Base-by-base conservation (phyloP, 306 rosid species). In the Ochetophila trinervis region DNA sequence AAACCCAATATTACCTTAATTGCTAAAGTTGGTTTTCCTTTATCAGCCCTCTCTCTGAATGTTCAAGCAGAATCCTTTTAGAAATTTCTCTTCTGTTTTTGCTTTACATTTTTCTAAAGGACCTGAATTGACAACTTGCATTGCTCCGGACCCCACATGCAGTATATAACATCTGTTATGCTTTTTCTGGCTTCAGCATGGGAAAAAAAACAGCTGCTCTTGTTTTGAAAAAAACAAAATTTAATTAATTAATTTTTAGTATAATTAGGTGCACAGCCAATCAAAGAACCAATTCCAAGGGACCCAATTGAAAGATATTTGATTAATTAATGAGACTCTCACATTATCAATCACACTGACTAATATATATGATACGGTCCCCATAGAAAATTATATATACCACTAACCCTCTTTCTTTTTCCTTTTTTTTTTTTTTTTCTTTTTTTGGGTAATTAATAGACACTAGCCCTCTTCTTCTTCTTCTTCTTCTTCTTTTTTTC, bases 201-300 rank as follows among this genome's bases (percentile, higher is more conserved):
- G 15, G 36, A 23, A 53, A 36, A 37, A 1, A 51, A 1, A 37
- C 32, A 27, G 32, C 32, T 27, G 22, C 24, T 54, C 12, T 10
- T 1, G 20, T 54, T 63, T 49, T 17, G 23, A 58, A 35, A 17
- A n/a, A n/a, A n/a, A n/a, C n/a, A n/a, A n/a, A n/a, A n/a, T n/a
- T n/a, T n/a, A n/a, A n/a, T n/a, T n/a, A n/a, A n/a, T 9, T 36
- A 20, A 34, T 57, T 54, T 54, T 45, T 32, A 55, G 34, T 44
- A 27, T 27, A 19, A 59, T 62, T 62, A 53, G 56, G 75, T 36
- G 36, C 53, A 64, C 68, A 66, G 51, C 85, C 81, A 78, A 79
- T 65, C 66, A 75, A 27, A 72, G 84, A 78, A 78, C 81, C 59
- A 52, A 79, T 71, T 75, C 81, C 68, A 63, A 53, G 69, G 80